phyloP scores from a whole-genome alignment of 805 yeast genomes.

The Myxozyma vanderwaltii region DNA sequence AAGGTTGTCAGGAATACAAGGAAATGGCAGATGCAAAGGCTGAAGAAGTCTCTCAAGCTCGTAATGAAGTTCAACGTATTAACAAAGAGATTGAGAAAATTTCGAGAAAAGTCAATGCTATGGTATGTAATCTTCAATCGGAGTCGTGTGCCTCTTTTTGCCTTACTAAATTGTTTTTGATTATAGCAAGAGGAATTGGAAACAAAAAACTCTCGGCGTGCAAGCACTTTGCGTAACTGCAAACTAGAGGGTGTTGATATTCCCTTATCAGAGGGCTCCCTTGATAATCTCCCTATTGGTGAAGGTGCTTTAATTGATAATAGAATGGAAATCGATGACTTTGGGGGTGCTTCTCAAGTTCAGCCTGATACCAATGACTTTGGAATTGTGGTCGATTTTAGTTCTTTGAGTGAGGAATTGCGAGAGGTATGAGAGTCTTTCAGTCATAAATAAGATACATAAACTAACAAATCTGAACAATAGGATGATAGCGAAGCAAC shows the following conservation, averaged over 20 bases:
- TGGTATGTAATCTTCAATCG: constrained; percentile 9
- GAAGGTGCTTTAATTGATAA: constrained; percentile 46
- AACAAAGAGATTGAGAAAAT: constrained; percentile 18
- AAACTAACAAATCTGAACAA: neutral
- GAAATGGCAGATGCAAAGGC: constrained; percentile 19
- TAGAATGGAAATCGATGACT: constrained; percentile 41
- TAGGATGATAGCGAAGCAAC: constrained; percentile 34
- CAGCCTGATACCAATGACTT: constrained; percentile 11
- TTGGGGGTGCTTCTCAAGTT: constrained; percentile 24
- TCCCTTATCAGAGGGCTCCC: constrained; percentile 63
- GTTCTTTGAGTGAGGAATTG: constrained; percentile 49
- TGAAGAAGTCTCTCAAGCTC: constrained; percentile 22
- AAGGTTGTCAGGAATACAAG: constrained; percentile 30
- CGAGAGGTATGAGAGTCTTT: constrained; percentile 42
- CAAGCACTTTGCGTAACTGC: constrained; percentile 66
- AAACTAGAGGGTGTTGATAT: constrained; percentile 68
- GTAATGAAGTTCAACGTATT: constrained; percentile 23
- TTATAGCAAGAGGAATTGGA: constrained; percentile 36
- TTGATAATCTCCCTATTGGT: constrained; percentile 64
- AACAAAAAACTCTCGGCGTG: constrained; percentile 48
- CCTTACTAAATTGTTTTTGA: too few species aligned
- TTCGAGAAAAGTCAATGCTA: constrained; percentile 4
- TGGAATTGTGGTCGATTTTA: constrained; percentile 58
- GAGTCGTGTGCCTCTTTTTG: neutral
- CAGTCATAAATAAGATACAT: constrained; percentile 43